A percentile compares a stretch with the other conserved stretches of the same genome.
phyloP scores from a whole-genome alignment of 192 early-diverging fungal species.

The Gamsiella multidivaricata region DNA sequence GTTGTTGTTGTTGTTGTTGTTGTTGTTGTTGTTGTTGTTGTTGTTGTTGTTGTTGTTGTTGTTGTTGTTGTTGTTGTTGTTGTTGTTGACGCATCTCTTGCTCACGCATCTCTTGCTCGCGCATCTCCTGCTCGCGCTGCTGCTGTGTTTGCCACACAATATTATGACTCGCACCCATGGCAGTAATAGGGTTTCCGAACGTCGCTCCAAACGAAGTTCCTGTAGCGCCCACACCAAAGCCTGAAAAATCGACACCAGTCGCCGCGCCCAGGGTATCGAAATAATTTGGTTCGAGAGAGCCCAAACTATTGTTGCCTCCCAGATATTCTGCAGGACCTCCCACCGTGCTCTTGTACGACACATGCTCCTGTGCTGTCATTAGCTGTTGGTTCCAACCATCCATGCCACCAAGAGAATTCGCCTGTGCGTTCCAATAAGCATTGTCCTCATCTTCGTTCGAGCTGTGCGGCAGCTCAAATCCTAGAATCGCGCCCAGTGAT shows the following conservation, averaged over 20 bases:
- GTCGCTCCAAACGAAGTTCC: slow-evolving; percentile 19
- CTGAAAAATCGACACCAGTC: slow-evolving; percentile 47
- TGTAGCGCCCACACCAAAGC: slow-evolving; percentile 47
- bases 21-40: slow-evolving; percentile 26
- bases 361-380: slow-evolving; percentile 51
- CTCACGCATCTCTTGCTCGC: slow-evolving; percentile 15
- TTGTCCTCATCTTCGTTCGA: slow-evolving; percentile 49
- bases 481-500: slow-evolving; percentile 45
- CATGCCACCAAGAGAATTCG: slow-evolving; percentile 52
- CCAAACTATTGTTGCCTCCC: slow-evolving; percentile 50
- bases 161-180: slow-evolving; percentile 14
- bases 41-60: slow-evolving; percentile 28
- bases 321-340: slow-evolving; percentile 44
- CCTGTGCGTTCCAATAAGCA: slow-evolving; percentile 53
- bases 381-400: slow-evolving; percentile 54
- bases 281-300: slow-evolving; percentile 34
- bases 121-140: slow-evolving; percentile 25
- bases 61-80: slow-evolving; percentile 35
- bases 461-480: slow-evolving; percentile 52
- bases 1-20: slow-evolving; percentile 21
- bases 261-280: slow-evolving; percentile 28
- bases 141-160: slow-evolving; percentile 39
- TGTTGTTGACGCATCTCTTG: slow-evolving; percentile 21
- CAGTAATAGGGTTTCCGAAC: slow-evolving; percentile 22
- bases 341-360: slow-evolving; percentile 42